A percentile compares a stretch with the other conserved stretches of the same genome.
phyloP scores from a whole-genome alignment of 495 filamentous ascomycete genomes.

The Peziza echinospora region DNA sequence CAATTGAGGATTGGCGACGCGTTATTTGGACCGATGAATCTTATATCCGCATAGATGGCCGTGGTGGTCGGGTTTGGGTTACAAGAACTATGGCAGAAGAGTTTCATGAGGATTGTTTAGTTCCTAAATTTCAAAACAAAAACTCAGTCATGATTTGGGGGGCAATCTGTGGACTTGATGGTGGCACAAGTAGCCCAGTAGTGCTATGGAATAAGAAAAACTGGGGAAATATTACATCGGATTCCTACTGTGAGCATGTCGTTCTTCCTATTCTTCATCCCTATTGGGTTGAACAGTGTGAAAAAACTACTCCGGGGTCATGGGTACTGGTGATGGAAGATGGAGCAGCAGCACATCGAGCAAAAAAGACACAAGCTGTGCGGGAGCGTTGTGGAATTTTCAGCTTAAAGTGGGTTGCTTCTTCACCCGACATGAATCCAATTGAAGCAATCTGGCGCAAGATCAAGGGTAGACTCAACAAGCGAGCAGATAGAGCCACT shows the following conservation, averaged over 20 bases:
- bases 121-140: conserved; percentile 1
- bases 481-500: not conserved
- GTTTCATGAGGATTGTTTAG: not conserved
- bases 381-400: not conserved
- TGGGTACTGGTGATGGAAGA: conserved; percentile 2
- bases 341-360: not conserved
- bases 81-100: not conserved
- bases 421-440: no score
- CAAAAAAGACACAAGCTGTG: not conserved
- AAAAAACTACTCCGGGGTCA: not conserved
- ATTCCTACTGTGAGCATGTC: not conserved
- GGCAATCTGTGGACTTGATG: not conserved
- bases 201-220: conserved; percentile 1
- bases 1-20: conserved; percentile 2
- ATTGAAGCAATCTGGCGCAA: no score
- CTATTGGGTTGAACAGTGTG: no score
- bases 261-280: not conserved
- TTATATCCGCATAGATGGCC: conserved; percentile 1
- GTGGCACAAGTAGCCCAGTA: not conserved
- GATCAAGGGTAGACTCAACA: not conserved
- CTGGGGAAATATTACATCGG: conserved; percentile 2
- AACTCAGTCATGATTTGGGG: conserved; percentile 1
- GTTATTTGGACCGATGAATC: conserved; percentile 2
- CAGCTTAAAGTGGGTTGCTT: no score
- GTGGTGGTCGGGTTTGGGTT: not conserved